These are phyloP conservation scores for Ustilaginoidea virens DNA, from an alignment of 2,329 filamentous ascomycete genomes.

Conservation along the genomic window DNA sequence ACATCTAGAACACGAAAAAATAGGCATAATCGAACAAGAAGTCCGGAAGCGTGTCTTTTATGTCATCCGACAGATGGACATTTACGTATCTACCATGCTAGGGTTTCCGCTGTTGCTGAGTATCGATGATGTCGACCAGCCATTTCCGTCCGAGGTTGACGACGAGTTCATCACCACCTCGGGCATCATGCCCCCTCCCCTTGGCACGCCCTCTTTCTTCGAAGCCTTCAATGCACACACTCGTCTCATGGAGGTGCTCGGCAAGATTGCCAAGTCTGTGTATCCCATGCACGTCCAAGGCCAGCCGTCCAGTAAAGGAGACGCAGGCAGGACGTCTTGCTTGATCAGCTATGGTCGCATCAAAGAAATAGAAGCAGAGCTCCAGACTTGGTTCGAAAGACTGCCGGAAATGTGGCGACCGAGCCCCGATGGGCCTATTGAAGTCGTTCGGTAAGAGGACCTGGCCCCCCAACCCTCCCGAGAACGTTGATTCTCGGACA, in stretches of 20 bases:
- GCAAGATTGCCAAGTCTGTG: constrained; percentile 48
- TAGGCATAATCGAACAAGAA: constrained; percentile 48
- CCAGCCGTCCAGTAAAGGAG: constrained; percentile 26
- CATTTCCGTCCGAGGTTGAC: constrained; percentile 47
- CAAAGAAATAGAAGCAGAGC: constrained; percentile 46
- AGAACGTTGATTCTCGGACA: too few relatives aligned
- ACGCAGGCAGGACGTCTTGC: constrained; percentile 34
- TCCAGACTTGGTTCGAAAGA: constrained; percentile 47
- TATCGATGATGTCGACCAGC: constrained; percentile 51
- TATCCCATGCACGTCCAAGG: constrained; percentile 47
- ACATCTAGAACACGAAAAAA: constrained; percentile 46
- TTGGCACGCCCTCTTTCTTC: constrained; percentile 41
- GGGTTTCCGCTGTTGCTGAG: constrained; percentile 50
- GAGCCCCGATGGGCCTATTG: constrained; percentile 57
- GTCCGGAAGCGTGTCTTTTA: constrained; percentile 50
- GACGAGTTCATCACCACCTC: constrained; percentile 50
- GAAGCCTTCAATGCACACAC: constrained; percentile 53
- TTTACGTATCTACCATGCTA: constrained; percentile 51
- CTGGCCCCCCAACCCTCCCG: neutral
- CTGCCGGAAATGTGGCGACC: constrained; percentile 67
- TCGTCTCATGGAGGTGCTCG: constrained; percentile 45
- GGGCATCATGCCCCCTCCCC: constrained; percentile 37
- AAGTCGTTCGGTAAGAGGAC: constrained; percentile 54
- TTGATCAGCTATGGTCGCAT: constrained; percentile 48
- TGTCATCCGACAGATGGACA: constrained; percentile 54